Conservation (phyloP, 2,329 filamentous ascomycete genomes). For the Chrysoporthe puriensis region DNA sequence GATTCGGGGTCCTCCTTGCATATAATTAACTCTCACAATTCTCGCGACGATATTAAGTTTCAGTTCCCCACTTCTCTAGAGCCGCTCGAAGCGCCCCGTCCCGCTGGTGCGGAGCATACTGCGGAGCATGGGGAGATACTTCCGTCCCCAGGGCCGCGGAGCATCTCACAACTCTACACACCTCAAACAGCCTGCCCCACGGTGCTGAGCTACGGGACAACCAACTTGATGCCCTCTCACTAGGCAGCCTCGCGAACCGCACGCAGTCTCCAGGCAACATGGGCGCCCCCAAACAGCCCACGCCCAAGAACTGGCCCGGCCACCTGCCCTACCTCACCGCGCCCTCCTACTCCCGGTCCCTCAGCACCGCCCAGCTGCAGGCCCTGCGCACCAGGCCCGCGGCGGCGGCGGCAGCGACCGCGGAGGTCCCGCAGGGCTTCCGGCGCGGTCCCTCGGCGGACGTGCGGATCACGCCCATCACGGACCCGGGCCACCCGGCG, state of each 20-base stretch:
- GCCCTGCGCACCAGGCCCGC: conserved; percentile 41
- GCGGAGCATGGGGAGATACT: background rate
- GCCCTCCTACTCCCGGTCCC: conserved; percentile 51
- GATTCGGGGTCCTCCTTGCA: background rate
- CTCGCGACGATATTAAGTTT: background rate
- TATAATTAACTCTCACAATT: background rate
- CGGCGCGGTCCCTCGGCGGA: conserved; percentile 50
- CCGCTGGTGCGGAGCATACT: background rate
- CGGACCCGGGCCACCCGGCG: conserved; percentile 57
- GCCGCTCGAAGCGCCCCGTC: background rate
- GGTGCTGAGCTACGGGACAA: background rate
- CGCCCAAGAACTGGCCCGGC: conserved; percentile 63
- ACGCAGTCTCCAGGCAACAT: background rate
- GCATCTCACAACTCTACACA: background rate
- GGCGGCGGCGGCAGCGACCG: conserved; percentile 33
- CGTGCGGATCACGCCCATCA: conserved; percentile 60
- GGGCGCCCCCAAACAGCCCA: conserved; percentile 20
- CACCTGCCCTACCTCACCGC: conserved; percentile 55
- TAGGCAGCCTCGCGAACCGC: background rate
- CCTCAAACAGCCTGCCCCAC: background rate
- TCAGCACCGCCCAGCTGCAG: conserved; percentile 47
- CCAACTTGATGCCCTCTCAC: background rate
- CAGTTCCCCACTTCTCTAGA: background rate
- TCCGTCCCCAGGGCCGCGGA: background rate
- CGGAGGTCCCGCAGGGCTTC: conserved; percentile 40